Conservation (phyloP, 768 basidiomycete species). For the Dioszegia hungarica region DNA sequence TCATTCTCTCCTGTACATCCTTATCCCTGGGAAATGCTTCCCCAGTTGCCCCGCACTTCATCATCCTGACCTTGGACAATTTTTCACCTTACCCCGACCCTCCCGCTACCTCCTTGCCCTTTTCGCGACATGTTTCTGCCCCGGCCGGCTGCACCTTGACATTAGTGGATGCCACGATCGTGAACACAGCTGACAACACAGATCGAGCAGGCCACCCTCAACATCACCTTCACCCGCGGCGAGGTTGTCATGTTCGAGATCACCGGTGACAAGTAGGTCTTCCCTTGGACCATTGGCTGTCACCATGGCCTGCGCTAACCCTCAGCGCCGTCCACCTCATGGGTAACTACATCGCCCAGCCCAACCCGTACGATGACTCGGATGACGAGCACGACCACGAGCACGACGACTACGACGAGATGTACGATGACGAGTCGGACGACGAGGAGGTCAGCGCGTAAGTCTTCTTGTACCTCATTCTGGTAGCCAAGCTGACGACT, state of each 20-base stretch:
- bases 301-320: background rate
- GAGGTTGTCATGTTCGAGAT: conserved; percentile 62
- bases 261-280: conserved; percentile 66
- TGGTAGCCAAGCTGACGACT: background rate
- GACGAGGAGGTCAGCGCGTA: conserved; percentile 11
- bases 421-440: conserved; percentile 53
- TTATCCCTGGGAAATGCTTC: too few species aligned
- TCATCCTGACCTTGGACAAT: too few species aligned
- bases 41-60: too few species aligned
- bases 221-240: conserved; percentile 65
- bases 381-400: conserved; percentile 72
- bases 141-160: too few species aligned
- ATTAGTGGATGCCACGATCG: too few species aligned
- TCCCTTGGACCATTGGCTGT: background rate
- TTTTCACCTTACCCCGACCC: too few species aligned
- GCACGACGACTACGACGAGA: conserved; percentile 62
- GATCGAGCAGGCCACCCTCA: conserved; percentile 71
- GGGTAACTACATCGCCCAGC: conserved; percentile 70
- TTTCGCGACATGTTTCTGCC: too few species aligned
- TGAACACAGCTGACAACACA: conserved; percentile 43
- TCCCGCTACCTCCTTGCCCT: too few species aligned
- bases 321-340: conserved; percentile 62
- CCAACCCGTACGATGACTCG: conserved; percentile 43
- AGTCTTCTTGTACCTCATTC: background rate
- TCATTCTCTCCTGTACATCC: too few species aligned